phyloP scores from a whole-genome alignment of 257 asterid species.

The Capsicum baccatum region DNA sequence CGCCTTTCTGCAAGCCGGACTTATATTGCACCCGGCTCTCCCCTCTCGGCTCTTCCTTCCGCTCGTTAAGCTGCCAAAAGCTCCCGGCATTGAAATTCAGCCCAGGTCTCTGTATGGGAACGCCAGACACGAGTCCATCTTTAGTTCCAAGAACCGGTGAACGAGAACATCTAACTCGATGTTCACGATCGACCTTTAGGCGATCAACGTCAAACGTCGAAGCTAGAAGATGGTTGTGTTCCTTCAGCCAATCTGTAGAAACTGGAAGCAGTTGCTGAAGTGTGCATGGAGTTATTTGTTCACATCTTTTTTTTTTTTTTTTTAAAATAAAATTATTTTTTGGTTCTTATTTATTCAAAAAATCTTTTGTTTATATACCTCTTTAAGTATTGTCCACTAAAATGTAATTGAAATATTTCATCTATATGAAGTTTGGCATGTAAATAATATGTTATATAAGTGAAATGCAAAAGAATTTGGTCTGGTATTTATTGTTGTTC shows the following conservation, averaged over 20 bases:
- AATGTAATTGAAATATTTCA: background rate
- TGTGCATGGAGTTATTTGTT: background rate
- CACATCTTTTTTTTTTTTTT: background rate
- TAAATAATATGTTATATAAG: conserved; percentile 15
- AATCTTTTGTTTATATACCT: conserved; percentile 15
- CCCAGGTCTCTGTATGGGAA: conserved; percentile 71
- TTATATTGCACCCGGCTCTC: conserved; percentile 45
- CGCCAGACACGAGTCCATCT: conserved; percentile 58
- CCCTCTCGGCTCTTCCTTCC: conserved; percentile 63
- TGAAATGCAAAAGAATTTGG: background rate
- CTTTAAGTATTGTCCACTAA: background rate
- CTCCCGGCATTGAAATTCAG: conserved; percentile 54
- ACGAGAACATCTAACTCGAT: conserved; percentile 46
- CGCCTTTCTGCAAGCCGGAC: conserved; percentile 70
- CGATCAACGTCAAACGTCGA: conserved; percentile 64
- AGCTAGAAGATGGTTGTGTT: conserved; percentile 70
- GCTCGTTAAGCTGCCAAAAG: conserved; percentile 68
- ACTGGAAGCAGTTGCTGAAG: conserved; percentile 59
- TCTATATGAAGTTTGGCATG: conserved; percentile 23
- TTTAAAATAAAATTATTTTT: background rate
- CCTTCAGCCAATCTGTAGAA: conserved; percentile 59
- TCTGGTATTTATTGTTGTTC: background rate
- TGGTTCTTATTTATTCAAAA: background rate
- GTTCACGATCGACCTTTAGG: conserved; percentile 58
- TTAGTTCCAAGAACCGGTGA: conserved; percentile 48